Base-by-base conservation (phyloP, 805 yeast genomes). In the Huiozyma naganishii region DNA sequence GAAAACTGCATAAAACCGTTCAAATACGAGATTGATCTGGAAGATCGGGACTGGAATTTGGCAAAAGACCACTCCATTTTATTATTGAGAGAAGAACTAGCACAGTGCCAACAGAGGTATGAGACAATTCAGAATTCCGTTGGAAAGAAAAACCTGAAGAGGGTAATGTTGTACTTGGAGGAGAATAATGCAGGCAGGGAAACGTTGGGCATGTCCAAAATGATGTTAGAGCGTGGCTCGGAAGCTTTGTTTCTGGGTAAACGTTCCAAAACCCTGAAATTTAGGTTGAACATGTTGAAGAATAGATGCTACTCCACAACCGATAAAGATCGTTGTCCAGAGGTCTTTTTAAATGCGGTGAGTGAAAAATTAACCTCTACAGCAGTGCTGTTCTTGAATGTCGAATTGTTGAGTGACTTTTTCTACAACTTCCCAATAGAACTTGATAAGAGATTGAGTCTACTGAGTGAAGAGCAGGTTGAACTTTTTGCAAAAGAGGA, bases 1-100 rank as follows among this genome's bases (percentile, higher is more conserved):
- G 99, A 92, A 57, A 92, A 94, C 63, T 89, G 97, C 66, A 90
- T 92, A 56, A 92, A 92, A 61, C 99, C 99, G 2, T 92, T 83
- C 68, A 92, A 92, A 66, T 92, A 90, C 61, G 99, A 92, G 58
- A 89, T 92, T 47, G 99, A 92, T 57, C 77, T 92, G 40, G 97
- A 92, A 58, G 95, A 89, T 53, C 72, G 96, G 35, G 99, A 92
- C 61, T 92, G 99, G 99, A 66, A 69, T 29, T 58, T 73, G 6
- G 80, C 95, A 34, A 77, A 85, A 47, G 94, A 84, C 30, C 94
- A 84, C 57, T 75, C 97, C 0, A 74, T 78, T 9, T 68, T 66
- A 23, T 62, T 92, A 44, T 62, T 92, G 45, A 81, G 79, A 54
- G 97, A 92, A 59, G 99, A 92, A 64, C 64, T 86, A 46, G 70